Conservation (phyloP, 2,329 filamentous ascomycete species). For the Trichoderma sp. region DNA sequence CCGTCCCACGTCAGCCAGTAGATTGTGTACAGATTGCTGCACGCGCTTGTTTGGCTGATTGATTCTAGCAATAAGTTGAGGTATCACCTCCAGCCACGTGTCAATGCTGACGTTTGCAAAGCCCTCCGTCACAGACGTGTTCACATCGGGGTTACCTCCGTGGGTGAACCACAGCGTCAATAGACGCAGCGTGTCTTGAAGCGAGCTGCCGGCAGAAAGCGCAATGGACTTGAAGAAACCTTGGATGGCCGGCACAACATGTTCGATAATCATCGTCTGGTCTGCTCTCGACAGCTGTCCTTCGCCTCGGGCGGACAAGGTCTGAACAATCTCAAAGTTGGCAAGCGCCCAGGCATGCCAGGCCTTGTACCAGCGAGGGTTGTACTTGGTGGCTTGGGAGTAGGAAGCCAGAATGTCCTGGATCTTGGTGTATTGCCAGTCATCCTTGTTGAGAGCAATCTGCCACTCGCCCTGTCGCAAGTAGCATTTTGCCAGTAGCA, state of each 20-base stretch:
- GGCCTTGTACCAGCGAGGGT: slow-evolving; percentile 95
- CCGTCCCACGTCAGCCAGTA: slow-evolving; percentile 88
- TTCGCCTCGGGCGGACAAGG: slow-evolving; percentile 65
- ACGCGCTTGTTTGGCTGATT: slow-evolving; percentile 91
- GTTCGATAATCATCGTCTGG: slow-evolving; percentile 69
- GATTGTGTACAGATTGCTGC: slow-evolving; percentile 83
- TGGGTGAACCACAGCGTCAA: slow-evolving; percentile 96
- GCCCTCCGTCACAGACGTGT: slow-evolving; percentile 81
- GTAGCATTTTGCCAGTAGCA: slow-evolving; percentile 90
- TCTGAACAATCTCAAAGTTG: slow-evolving; percentile 97
- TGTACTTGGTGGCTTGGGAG: slow-evolving; percentile 86
- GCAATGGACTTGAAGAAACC: slow-evolving; percentile 98
- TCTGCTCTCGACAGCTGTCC: slow-evolving; percentile 47
- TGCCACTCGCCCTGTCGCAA: slow-evolving; percentile 97
- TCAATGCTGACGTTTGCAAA: slow-evolving; percentile 91
- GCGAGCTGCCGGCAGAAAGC: slow-evolving; percentile 82
- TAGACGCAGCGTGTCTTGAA: slow-evolving; percentile 90
- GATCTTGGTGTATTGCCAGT: slow-evolving; percentile 84
- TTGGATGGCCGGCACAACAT: slow-evolving; percentile 90
- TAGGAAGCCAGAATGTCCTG: slow-evolving; percentile 90
- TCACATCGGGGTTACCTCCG: slow-evolving; percentile 84
- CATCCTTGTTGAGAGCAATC: slow-evolving; percentile 75
- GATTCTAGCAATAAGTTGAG: slow-evolving; percentile 94
- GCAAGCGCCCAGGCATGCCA: slow-evolving; percentile 99
- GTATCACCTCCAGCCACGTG: slow-evolving; percentile 97